Conservation (phyloP, 2,329 filamentous ascomycete genomes). For the Phoma sp. region DNA sequence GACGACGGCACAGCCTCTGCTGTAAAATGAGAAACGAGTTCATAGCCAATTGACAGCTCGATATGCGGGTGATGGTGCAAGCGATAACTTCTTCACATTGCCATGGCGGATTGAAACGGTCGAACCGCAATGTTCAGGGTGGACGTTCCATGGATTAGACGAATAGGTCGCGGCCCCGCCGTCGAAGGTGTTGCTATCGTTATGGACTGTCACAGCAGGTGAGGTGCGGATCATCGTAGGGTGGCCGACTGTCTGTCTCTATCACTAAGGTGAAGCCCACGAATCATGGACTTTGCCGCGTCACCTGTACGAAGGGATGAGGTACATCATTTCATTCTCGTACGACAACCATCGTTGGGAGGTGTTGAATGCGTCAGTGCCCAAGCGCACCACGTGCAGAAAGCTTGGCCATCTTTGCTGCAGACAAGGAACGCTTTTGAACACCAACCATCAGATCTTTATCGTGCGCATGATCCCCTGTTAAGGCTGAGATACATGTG, state of each 20-base stretch:
- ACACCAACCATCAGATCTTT: not conserved
- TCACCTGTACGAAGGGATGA: not conserved
- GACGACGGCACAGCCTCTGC: constrained; percentile 4
- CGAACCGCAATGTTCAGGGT: not conserved
- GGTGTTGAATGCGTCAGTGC: not conserved
- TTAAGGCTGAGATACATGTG: not conserved
- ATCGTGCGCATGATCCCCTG: not conserved
- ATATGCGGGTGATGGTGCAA: constrained; percentile 8
- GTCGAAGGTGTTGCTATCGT: not conserved
- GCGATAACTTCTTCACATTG: not conserved
- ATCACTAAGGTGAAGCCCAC: not conserved
- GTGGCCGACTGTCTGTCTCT: not conserved
- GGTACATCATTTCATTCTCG: not conserved
- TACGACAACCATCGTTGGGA: not conserved
- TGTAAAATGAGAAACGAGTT: not conserved
- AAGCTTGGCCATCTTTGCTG: not conserved
- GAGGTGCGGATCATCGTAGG: not conserved
- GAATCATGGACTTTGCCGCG: constrained; percentile 1
- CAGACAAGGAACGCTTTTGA: not conserved
- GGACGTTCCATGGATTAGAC: not conserved
- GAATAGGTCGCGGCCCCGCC: not conserved
- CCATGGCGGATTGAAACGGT: not conserved
- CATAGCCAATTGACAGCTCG: not conserved
- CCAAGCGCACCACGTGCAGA: not conserved
- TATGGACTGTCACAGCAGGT: not conserved